Percentiles rank a stretch among this genome's conserved stretches.
Evolutionary conservation across 805 yeast genomes (phyloP).

Genomic region (Pichia cephalocereana): DNA sequence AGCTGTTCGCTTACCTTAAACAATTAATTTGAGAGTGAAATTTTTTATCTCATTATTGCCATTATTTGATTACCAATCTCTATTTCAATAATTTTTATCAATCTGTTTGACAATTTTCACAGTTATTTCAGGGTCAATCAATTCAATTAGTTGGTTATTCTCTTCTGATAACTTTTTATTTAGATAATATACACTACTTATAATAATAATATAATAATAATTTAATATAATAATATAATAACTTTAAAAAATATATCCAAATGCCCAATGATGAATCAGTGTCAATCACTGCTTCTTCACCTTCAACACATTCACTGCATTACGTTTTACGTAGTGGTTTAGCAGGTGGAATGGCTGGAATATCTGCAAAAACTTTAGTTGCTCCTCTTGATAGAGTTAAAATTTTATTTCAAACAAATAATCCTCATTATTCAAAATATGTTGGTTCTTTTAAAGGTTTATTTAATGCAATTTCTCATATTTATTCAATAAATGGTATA

Average conservation of each 20-base stretch:
- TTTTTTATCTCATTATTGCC: no score
- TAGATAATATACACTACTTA: not conserved
- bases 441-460: slow-evolving; percentile 77
- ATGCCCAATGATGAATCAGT: not conserved
- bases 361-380: slow-evolving; percentile 89
- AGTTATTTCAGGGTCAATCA: no score
- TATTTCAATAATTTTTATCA: no score
- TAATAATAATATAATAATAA: not conserved
- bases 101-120: no score
- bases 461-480: slow-evolving; percentile 58
- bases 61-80: no score
- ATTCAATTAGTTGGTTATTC: no score
- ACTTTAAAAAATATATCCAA: not conserved
- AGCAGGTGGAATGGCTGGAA: slow-evolving; percentile 94
- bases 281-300: not conserved
- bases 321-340: slow-evolving; percentile 66
- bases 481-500: slow-evolving; percentile 61
- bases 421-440: slow-evolving; percentile 75
- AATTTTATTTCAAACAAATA: slow-evolving; percentile 88
- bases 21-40: no score
- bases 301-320: not conserved
- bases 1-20: no score
- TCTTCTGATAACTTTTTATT: no score
- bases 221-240: no score
- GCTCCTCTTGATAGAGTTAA: slow-evolving; percentile 96